phyloP scores from a whole-genome alignment of 345 rosid genomes.

The Eucalyptus pauciflora region DNA sequence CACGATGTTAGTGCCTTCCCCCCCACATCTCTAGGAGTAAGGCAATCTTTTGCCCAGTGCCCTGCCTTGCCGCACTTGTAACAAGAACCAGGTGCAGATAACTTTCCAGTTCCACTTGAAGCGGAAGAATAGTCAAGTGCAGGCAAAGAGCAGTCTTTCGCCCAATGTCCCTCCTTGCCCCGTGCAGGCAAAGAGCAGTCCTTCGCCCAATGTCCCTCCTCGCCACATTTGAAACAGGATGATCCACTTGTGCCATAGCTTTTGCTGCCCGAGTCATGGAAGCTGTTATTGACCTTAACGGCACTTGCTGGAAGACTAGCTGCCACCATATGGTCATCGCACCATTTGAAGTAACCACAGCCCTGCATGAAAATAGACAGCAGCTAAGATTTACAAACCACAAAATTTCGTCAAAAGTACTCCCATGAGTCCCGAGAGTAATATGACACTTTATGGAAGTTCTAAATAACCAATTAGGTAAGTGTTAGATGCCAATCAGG shows the following conservation, averaged over 20 bases:
- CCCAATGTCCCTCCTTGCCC: slow-evolving; percentile 44
- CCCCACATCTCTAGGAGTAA: not conserved
- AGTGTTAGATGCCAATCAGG: not conserved
- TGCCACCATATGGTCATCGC: slow-evolving; percentile 17
- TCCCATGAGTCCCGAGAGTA: not conserved
- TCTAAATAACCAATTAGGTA: not conserved
- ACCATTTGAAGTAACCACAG: slow-evolving; percentile 65
- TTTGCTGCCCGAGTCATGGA: not conserved
- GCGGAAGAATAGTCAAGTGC: slow-evolving; percentile 1
- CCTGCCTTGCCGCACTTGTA: slow-evolving; percentile 44
- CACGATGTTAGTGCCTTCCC: not conserved
- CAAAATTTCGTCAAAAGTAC: not conserved
- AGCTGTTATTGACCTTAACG: not conserved
- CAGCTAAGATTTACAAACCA: not conserved
- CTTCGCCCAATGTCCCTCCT: slow-evolving; percentile 44
- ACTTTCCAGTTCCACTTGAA: slow-evolving; percentile 6
- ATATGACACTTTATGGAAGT: not conserved
- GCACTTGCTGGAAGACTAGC: slow-evolving; percentile 1
- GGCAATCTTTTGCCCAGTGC: slow-evolving; percentile 51
- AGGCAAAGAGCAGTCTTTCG: slow-evolving; percentile 24
- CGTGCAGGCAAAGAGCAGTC: slow-evolving; percentile 23
- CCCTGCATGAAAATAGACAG: not conserved
- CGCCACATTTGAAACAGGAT: slow-evolving; percentile 34
- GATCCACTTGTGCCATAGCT: slow-evolving; percentile 12
- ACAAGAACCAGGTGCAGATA: slow-evolving; percentile 7